Base-by-base conservation (phyloP, 2,329 filamentous ascomycete species). In the Clarireedia homoeocarpa region DNA sequence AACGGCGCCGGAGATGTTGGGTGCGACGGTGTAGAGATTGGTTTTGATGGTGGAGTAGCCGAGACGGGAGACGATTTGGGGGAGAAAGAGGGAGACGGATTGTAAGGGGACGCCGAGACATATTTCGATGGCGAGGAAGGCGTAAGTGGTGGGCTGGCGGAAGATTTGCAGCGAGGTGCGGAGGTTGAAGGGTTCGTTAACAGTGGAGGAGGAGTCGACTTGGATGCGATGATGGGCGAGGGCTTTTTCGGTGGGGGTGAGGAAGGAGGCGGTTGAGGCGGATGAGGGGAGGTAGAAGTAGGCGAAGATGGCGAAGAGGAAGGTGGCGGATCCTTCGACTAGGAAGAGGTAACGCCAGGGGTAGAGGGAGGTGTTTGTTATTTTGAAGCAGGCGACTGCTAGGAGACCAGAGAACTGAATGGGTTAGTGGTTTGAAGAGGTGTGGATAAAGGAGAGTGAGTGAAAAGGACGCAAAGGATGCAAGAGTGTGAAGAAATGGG, bases 21-120 rank as follows among this genome's bases (percentile, higher is more conserved):
- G 89, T 0, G 88, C 89, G 0, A 92, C 88, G 0, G 88, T 91
- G 71, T 88, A 91, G 0, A 92, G 76, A 64, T 94, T 92, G 0
- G 88, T 91, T 68, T 77, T 78, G 62, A 82, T 71, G 2, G 74
- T 72, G 42, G 71, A 70, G 60, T 75, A 77, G 3, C 75, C 73
- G 1, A 82, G 69, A 4, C 77, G 71, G 58, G 71, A 67, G 17
- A 81, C 74, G 62, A 82, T 82, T 63, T 81, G 78, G 0, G 79
- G 79, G 55, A 82, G 66, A 66, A 81, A 82, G 3, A 81, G 71
- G 2, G 70, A 66, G 15, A 83, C 80, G 4, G 73, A 76, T 66
- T 82, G 79, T 7, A 83, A 69, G 0, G 80, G 80, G 4, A 83
- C 79, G 34, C 80, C 80, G n/a, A 83, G 73, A 61, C 79, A 82